Evolutionary conservation across 129 eudicot species (phyloP), one percentile per base, ranked within the genome.

Genomic region (Centrapalus pauciflorus): DNA sequence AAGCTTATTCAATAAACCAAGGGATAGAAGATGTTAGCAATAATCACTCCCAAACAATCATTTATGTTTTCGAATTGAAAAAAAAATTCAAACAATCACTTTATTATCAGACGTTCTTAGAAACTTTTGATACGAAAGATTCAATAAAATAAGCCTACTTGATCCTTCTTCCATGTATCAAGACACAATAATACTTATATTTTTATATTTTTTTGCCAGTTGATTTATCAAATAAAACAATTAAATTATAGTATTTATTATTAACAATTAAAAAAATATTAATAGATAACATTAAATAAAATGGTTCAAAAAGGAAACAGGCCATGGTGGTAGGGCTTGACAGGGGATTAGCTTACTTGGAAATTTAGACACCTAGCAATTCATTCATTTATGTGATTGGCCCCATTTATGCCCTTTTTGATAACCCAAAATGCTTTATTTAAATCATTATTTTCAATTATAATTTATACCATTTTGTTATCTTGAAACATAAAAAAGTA

Each of bases 281-380:
- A n/a, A 34, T 33, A 34, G 52, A 71, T 60, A 59, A 59, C 20
- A 60, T 60, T 72, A 61, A 72, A 46, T 61, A 54, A 49, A 54
- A 48, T 49, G 63, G 27, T 72, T 33, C 33, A 32, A 46, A 70
- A 48, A 61, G 52, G 62, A 33, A 72, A 72, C 70, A 29, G 34
- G 62, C 62, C 77, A 72, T 48, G 77, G 70, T 72, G 77, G 77
- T 72, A 72, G 77, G 77, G 70, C 20, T 61, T n/a, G 4, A 24
- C 54, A 21, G 54, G 55, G 61, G 55, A 72, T 61, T 48, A 71
- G 50, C 62, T 71, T 60, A 33, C 69, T 48, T 72, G 69, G 63
- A 63, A 51, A 61, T 35, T 61, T 49, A 23, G 70, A 49, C 77
- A 72, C 70, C 70, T 61, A 23, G 43, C 70, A 34, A 61, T 24